These are phyloP conservation scores for Petunia axillaris DNA, from an alignment of 257 asterid species.

Conservation along the genomic window DNA sequence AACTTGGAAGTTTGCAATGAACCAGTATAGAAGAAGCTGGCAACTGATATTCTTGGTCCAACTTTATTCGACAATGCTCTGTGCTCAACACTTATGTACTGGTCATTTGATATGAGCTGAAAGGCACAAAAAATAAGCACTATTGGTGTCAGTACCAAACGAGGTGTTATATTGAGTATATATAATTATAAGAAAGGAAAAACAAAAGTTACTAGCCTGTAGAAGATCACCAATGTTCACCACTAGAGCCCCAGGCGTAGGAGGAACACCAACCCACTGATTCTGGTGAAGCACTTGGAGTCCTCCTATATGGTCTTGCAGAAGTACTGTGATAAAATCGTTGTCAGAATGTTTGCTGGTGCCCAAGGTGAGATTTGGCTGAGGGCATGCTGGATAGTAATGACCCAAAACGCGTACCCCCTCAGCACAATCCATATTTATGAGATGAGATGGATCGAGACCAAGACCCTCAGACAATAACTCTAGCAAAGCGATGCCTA, in stretches of 20 bases:
- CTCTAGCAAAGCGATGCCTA: constrained; percentile 51
- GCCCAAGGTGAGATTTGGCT: constrained; percentile 66
- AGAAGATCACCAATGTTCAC: constrained; percentile 68
- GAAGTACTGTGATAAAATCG: constrained; percentile 55
- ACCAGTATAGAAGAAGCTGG: constrained; percentile 62
- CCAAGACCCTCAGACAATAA: constrained; percentile 66
- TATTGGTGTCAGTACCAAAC: too few species aligned
- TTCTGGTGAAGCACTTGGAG: constrained; percentile 49
- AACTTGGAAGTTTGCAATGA: constrained; percentile 35
- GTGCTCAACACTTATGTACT: constrained; percentile 57
- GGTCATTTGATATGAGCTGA: constrained; percentile 69
- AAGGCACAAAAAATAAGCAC: too few species aligned
- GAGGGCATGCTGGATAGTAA: constrained; percentile 72
- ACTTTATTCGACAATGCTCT: constrained; percentile 52
- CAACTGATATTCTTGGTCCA: constrained; percentile 67
- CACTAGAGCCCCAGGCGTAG: constrained; percentile 53
- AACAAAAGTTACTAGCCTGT: constrained; percentile 46
- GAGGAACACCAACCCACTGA: constrained; percentile 64
- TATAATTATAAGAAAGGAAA: background rate
- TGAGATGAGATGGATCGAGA: constrained; percentile 44
- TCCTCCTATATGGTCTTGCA: constrained; percentile 68
- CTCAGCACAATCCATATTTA: constrained; percentile 50
- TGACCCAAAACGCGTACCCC: constrained; percentile 57
- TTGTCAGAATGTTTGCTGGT: constrained; percentile 56
- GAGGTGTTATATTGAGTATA: background rate